Evolutionary conservation across 1,284 basidiomycete genomes (phyloP), one percentile per base, ranked within the genome.

Genomic region (Puccinia triticina): DNA sequence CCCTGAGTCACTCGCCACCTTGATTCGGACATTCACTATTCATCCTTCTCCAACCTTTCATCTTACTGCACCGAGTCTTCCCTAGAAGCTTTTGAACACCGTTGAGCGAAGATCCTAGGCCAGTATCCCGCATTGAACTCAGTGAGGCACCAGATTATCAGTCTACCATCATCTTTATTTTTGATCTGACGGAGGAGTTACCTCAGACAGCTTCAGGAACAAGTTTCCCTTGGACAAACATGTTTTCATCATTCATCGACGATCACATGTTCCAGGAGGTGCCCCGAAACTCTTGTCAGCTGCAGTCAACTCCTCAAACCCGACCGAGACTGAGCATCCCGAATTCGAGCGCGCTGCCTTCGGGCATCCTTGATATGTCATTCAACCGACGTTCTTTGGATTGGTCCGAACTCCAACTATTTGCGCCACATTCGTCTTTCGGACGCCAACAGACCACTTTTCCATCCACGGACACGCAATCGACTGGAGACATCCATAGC

Each of bases 371-470:
- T 43, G 74, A 77, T 64, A 77, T 77, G 74, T 29, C 74, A 21
- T 77, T 77, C 59, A 77, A 77, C 50, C 40, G 74, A 48, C 74
- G 57, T n/a, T 77, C 74, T 29, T 14, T 77, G n/a, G 55, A 59
- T 66, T 77, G 74, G 74, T 61, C 59, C n/a, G 57, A 77, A 55
- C 55, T 77, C 26, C 74, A 77, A 64, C n/a, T 34, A 21, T 64
- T 61, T 64, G 43, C 74, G 50, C 74, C 74, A 8, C 74, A 77
- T 77, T 64, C 57, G 26, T 46, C 59, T 29, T 64, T 34, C 72
- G 53, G 32, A 32, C 21, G 21, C 34, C 72, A 37, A 40, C 48
- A 74, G 4, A 3, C 46, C 7, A 32, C 50, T 48, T 34, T 16
- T n/a, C 12, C 48, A 29, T 21, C 29, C 48, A 37, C 48, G 23